Conservation (phyloP, 78 protist species). For the Protostelium mycophagum region DNA sequence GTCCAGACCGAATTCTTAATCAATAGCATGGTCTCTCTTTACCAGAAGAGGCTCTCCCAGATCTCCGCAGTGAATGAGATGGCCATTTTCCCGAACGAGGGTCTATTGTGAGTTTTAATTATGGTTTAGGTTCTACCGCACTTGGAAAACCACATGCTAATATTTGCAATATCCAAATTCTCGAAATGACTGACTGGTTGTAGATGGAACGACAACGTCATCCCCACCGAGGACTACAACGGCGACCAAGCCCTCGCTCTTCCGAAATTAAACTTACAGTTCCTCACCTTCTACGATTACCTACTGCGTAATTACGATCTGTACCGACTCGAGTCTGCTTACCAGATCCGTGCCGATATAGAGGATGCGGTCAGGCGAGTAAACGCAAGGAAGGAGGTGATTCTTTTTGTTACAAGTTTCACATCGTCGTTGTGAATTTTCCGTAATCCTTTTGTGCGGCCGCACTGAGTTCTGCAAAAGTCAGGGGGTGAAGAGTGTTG, state of each 20-base stretch:
- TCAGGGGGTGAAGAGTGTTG: background rate
- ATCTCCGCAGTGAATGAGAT: conserved; percentile 56
- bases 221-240: conserved; percentile 6
- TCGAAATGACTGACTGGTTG: conserved; percentile 2
- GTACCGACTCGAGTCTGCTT: conserved; percentile 78
- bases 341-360: conserved; percentile 82
- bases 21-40: conserved; percentile 21
- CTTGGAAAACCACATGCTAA: background rate
- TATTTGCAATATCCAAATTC: background rate
- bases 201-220: conserved; percentile 9
- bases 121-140: conserved; percentile 1
- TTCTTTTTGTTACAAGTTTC: no score
- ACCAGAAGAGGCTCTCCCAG: conserved; percentile 42
- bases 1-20: conserved; percentile 14
- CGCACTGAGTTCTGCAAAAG: no score
- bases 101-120: conserved; percentile 46
- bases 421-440: no score
- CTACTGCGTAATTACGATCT: conserved; percentile 86
- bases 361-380: conserved; percentile 56
- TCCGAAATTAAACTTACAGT: conserved; percentile 92
- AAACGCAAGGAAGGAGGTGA: conserved; percentile 21
- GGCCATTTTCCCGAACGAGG: conserved; percentile 80
- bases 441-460: no score
- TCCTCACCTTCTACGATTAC: conserved; percentile 90
- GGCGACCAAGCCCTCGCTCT: conserved; percentile 66